Conservation (phyloP, 2,329 filamentous ascomycete species). For the Cytospora mali region DNA sequence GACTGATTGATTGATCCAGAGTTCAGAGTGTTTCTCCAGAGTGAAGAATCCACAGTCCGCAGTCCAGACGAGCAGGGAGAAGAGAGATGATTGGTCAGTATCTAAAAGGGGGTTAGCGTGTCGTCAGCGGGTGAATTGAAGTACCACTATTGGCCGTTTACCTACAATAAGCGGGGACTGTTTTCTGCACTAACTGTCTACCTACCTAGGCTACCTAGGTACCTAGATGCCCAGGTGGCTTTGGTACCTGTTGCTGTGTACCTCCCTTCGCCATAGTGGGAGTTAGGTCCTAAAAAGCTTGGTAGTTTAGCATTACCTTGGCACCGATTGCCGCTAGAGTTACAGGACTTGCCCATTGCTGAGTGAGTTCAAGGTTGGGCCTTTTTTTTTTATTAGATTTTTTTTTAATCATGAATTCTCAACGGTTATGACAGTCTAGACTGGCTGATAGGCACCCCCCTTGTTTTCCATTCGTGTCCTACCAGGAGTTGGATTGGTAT, state of each 20-base stretch:
- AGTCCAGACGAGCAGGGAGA: not conserved
- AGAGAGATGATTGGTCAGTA: conserved; percentile 4
- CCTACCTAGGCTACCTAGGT: not conserved
- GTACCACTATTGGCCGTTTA: conserved; percentile 2
- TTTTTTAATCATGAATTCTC: too few species aligned
- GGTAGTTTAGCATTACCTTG: not conserved
- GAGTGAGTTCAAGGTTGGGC: too few species aligned
- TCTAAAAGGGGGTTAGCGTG: conserved; percentile 9
- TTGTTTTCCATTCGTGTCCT: too few species aligned
- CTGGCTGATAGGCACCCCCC: too few species aligned
- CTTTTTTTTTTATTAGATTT: too few species aligned
- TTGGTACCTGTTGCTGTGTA: not conserved
- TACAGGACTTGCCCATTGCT: too few species aligned
- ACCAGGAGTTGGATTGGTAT: too few species aligned
- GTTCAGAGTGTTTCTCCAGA: not conserved
- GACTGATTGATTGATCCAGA: not conserved
- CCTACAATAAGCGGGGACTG: conserved; percentile 14
- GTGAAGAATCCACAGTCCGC: not conserved
- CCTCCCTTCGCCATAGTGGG: not conserved
- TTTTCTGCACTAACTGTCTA: not conserved
- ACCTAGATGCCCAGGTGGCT: too few species aligned
- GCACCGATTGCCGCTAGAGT: not conserved
- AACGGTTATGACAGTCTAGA: too few species aligned
- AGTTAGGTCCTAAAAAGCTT: not conserved
- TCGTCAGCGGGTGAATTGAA: not conserved